Evolutionary conservation across 2,329 filamentous ascomycete genomes (phyloP), one percentile per base, ranked within the genome.

Genomic region (Fusarium setosum): DNA sequence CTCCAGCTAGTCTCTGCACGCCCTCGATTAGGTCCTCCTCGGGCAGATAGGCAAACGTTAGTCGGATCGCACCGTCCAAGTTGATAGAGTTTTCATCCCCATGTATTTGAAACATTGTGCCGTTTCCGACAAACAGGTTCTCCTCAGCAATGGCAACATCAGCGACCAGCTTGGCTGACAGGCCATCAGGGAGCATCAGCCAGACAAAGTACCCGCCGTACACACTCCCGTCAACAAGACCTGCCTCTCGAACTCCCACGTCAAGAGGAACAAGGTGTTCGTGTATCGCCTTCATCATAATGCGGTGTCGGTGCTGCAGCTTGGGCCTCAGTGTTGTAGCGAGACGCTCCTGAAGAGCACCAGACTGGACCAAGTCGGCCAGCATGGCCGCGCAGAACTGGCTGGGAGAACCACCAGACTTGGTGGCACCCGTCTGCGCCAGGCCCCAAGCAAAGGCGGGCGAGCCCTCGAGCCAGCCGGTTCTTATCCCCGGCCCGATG

Each of bases 181-280:
- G 41, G 55, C 63, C 75, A 2, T 75, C 63, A 0, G 90, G 89
- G 5, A 97, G 76, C 2, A 82, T 83, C 23, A 96, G 77, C 93
- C 93, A 97, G 45, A 97, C 81, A 75, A 97, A 97, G 75, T 95
- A 97, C 0, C 94, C 94, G 0, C 94, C 94, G 26, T 90, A 90
- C 4, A 90, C 76, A 4, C 80, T 74, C 31, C 80, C 76, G 55
- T 80, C 75, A 2, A 75, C 70, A 55, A 84, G 77, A 13, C 70
- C 76, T 17, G 72, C 67, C 68, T 79, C 75, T 24, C 75, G 72
- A 31, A 82, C 74, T 24, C 56, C 74, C 1, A 92, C 85, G 2
- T 90, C 91, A 0, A 92, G 79, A 1, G 91, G 90, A 0, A 83
- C 73, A 2, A 96, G 80, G 45, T 90, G 76, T 49, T 83, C 74